These are phyloP conservation scores for Steccherinum ochraceum DNA, from an alignment of 768 basidiomycete species.

Conservation along the genomic window DNA sequence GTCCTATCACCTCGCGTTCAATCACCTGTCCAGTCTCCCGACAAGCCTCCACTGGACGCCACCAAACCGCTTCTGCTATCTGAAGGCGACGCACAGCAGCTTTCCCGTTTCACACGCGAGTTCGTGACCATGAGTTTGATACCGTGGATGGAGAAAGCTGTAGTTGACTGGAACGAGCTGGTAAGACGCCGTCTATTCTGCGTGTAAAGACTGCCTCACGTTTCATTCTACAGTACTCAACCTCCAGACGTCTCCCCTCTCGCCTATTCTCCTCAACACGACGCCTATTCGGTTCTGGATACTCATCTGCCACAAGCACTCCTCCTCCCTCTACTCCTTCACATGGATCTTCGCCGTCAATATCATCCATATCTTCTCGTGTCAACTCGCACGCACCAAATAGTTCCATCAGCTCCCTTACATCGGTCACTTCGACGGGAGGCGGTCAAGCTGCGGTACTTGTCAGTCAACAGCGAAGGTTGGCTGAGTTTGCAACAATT, in stretches of 20 bases:
- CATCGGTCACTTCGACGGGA: conserved; percentile 16
- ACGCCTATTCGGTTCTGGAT: conserved; percentile 63
- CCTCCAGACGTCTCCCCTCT: conserved; percentile 72
- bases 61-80: conserved; percentile 39
- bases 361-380: conserved; percentile 24
- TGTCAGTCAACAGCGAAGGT: conserved; percentile 70
- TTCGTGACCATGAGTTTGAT: conserved; percentile 84
- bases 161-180: conserved; percentile 90
- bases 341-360: conserved; percentile 32
- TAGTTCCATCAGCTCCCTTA: conserved; percentile 25
- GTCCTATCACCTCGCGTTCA: conserved; percentile 4
- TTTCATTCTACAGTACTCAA: conserved; percentile 67
- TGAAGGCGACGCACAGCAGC: conserved; percentile 69
- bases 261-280: conserved; percentile 84
- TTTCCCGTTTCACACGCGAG: conserved; percentile 77
- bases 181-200: conserved; percentile 38
- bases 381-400: conserved; percentile 20
- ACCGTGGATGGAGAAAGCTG: conserved; percentile 96
- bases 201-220: conserved; percentile 1
- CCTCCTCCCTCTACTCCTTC: conserved; percentile 30
- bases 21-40: neutral
- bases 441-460: conserved; percentile 25
- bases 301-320: conserved; percentile 30
- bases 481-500: conserved; percentile 94
- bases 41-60: neutral